Percentiles rank a stretch among this genome's conserved stretches.
These are phyloP conservation scores for Vickermania spadyakhi DNA, from an alignment of 208 protist genomes.

Conservation along the genomic window DNA sequence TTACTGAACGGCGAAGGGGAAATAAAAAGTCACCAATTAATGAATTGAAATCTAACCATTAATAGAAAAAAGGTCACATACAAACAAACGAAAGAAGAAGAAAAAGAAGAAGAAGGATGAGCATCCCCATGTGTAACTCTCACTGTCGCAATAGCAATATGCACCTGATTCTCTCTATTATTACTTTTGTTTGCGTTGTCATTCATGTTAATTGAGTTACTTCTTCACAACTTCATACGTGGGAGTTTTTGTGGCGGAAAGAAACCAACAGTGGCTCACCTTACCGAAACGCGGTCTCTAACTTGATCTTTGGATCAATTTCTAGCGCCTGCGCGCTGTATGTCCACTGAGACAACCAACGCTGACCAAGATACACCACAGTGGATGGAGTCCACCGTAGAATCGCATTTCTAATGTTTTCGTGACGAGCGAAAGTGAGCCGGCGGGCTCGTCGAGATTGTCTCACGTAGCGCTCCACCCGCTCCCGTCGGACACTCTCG, in stretches of 20 bases:
- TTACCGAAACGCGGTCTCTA: conserved; percentile 69
- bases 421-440: conserved; percentile 40
- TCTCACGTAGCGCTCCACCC: conserved; percentile 82
- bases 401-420: conserved; percentile 35
- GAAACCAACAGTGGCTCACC: background rate
- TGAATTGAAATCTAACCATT: background rate
- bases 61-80: background rate
- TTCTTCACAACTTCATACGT: too few relatives aligned
- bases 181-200: too few relatives aligned
- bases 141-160: too few relatives aligned
- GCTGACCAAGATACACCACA: conserved; percentile 29
- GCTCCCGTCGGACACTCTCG: conserved; percentile 70
- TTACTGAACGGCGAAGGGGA: too few relatives aligned
- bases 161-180: too few relatives aligned
- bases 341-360: conserved; percentile 75
- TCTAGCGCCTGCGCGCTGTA: conserved; percentile 80
- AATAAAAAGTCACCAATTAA: too few relatives aligned
- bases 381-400: conserved; percentile 32
- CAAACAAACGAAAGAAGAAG: background rate
- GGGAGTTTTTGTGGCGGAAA: background rate
- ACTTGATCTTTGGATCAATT: conserved; percentile 78
- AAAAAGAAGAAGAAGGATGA: background rate
- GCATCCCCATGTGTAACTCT: background rate
- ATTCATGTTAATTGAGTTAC: too few relatives aligned
- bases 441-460: conserved; percentile 67